Evolutionary conservation across 495 filamentous ascomycete species (phyloP), one percentile per base, ranked within the genome.

Genomic region (Lophiostoma macrostomum): DNA sequence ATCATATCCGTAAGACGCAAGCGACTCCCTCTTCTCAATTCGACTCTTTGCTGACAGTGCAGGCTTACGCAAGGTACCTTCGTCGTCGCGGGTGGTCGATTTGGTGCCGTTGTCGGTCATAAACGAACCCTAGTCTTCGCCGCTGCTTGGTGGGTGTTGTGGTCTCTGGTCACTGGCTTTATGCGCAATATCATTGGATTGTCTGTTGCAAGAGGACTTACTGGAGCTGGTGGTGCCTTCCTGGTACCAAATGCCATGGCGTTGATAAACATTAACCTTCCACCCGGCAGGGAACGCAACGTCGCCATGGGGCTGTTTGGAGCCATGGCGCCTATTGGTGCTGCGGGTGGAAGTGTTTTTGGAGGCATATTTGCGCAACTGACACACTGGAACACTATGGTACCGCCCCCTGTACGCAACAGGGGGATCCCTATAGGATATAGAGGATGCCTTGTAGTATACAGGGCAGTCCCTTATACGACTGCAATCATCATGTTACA

Each of bases 31-130:
- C n/a, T n/a, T n/a, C n/a, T n/a, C n/a, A n/a, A n/a, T n/a, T n/a
- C n/a, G n/a, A n/a, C n/a, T n/a, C n/a, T n/a, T n/a, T n/a, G n/a
- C n/a, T n/a, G n/a, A n/a, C n/a, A n/a, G n/a, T n/a, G n/a, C 32
- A 74, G 71, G 4, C 58, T 78, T 0, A 77, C 73, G 1, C 74
- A 78, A 62, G 74, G 74, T 12, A 67, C 76, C 10, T 78, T 78
- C 48, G 77, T 78, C 3, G 48, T 76, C 2, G 64, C 75, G 12
- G 68, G 70, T 32, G 77, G 77, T 27, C 70, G 76, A 11, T 59
- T 79, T 16, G 76, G 77, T 10, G 72, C 71, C 22, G 68, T 80
- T 2, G 74, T 71, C 55, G 77, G 75, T 4, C 75, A 79, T 50
- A 74, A 73, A 51, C 69, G 70, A 10, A 60, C 74, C 22, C 45